phyloP scores from a whole-genome alignment of 768 basidiomycete genomes.

The Pleurotus platypus region DNA sequence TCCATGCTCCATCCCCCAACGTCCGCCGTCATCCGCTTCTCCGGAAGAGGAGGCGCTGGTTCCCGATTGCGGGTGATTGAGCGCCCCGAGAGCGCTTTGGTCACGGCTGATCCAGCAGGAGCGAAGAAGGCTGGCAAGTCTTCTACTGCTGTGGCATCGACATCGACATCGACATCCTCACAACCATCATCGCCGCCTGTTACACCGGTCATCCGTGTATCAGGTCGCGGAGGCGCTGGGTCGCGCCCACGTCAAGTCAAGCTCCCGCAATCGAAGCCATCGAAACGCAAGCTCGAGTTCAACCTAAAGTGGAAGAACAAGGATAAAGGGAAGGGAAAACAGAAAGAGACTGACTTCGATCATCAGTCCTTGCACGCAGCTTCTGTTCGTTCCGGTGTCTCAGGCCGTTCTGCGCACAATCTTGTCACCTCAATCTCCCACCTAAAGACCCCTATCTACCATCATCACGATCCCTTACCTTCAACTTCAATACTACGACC shows the following conservation, averaged over 20 bases:
- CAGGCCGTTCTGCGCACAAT: background rate
- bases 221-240: background rate
- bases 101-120: background rate
- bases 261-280: background rate
- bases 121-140: background rate
- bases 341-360: background rate
- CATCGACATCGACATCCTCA: background rate
- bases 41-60: constrained; percentile 1
- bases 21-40: background rate
- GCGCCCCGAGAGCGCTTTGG: background rate
- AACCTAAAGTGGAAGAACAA: background rate
- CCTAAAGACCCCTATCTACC: background rate
- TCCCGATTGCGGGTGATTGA: background rate
- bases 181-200: background rate
- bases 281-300: background rate
- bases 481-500: background rate
- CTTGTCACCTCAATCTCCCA: background rate
- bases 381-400: background rate
- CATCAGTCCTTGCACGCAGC: background rate
- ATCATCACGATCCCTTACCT: background rate
- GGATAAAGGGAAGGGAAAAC: background rate
- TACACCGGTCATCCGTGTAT: background rate
- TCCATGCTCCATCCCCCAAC: background rate
- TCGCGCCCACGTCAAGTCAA: constrained; percentile 3
- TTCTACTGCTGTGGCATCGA: background rate